Base-by-base conservation (phyloP, 2,329 filamentous ascomycete genomes). In the Ophiosphaerella korrae region DNA sequence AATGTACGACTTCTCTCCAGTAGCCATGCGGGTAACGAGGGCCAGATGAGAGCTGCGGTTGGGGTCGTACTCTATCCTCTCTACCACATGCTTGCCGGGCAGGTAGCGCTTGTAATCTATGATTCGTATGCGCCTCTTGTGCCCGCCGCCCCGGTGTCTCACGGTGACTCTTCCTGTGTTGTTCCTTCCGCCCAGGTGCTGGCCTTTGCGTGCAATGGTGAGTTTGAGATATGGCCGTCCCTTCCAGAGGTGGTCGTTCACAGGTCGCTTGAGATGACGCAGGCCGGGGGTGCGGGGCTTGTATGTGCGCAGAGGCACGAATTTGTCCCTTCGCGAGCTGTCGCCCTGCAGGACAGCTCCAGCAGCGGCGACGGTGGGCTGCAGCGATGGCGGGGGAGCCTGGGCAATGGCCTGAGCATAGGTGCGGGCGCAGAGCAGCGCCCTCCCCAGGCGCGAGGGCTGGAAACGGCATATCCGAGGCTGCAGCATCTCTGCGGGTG, bases 181-280 rank as follows among this genome's bases (percentile, higher is more conserved):
- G 74, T 99, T 99, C 65, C 94, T 85, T 37, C 94, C 94, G 74
- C 94, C 95, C 74, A 96, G 94, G 45, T 85, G 87, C 66, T 96
- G 92, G 13, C 94, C 94, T 74, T 93, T 93, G 75, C 97, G 96
- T 33, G 92, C 86, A 67, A 91, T 90, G 9, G 95, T 99, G 74
- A 99, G 82, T 43, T 87, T 85, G 31, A 90, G 80, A 61, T 88
- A 86, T 1, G 94, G 90, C 49, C 92, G 83, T 51, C 94, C 94
- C 77, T 96, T 97, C 91, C 91, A 97, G 39, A 99, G 79, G 75
- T 99, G 94, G 68, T 97, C 92, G 76, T 97, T 97, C 76, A 97
- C 88, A 12, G 94, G 92, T 37, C 94, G 85, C 74, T 88, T 89
- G 60, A 99, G 80, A 83, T 99, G 94, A 67, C 94, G 87, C 52